These are phyloP conservation scores for Colletotrichum agaves DNA, from an alignment of 2,329 filamentous ascomycete species.

Conservation along the genomic window DNA sequence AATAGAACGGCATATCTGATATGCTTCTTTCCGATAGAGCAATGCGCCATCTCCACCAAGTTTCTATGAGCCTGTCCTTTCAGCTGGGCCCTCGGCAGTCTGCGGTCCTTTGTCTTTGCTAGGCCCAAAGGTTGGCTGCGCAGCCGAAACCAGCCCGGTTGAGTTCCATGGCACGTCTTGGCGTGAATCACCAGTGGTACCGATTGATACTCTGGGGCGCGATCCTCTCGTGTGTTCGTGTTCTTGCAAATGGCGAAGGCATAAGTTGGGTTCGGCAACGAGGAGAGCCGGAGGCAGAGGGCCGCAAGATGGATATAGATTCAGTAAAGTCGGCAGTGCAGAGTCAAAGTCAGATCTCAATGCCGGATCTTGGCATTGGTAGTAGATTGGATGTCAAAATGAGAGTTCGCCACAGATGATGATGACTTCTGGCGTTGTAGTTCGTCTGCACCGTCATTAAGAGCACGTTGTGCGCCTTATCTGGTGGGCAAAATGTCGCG, in stretches of 20 bases:
- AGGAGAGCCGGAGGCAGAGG: slow-evolving; percentile 10
- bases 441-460: slow-evolving; percentile 9
- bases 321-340: slow-evolving; percentile 18
- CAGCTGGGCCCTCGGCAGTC: slow-evolving; percentile 19
- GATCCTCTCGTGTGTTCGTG: background rate
- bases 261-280: slow-evolving; percentile 3
- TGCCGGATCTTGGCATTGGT: background rate
- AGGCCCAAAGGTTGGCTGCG: slow-evolving; percentile 1
- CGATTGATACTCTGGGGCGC: background rate
- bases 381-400: background rate
- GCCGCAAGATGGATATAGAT: slow-evolving; percentile 11
- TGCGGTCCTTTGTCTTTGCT: slow-evolving; percentile 21
- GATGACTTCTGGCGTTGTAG: slow-evolving; percentile 9
- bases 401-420: slow-evolving; percentile 20
- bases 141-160: slow-evolving; percentile 19
- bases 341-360: slow-evolving; percentile 22
- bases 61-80: slow-evolving; percentile 1
- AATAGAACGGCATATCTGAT: slow-evolving; percentile 3
- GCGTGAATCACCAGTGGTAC: slow-evolving; percentile 1
- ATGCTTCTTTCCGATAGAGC: slow-evolving; percentile 11
- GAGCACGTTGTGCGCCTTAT: background rate
- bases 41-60: slow-evolving; percentile 6
- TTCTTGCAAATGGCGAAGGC: background rate
- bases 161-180: slow-evolving; percentile 20
- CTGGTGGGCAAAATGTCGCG: background rate